Conservation (phyloP, 768 basidiomycete species). For the Trametes cubensis region DNA sequence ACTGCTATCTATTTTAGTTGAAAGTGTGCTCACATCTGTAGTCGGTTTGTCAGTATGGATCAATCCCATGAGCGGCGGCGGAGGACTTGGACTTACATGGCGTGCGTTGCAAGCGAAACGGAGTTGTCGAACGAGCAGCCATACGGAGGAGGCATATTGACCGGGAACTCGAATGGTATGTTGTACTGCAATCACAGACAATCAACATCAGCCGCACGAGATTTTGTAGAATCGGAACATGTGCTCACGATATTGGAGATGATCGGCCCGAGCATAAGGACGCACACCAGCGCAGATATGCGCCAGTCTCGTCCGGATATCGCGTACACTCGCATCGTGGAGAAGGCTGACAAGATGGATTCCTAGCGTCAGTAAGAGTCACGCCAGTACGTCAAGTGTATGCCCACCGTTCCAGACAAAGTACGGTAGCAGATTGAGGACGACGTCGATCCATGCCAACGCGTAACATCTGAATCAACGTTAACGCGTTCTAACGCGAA, state of each 20-base stretch:
- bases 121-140: constrained; percentile 1
- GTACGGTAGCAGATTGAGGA: constrained; percentile 10
- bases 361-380: background rate
- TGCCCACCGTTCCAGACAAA: constrained; percentile 3
- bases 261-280: constrained; percentile 7
- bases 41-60: background rate
- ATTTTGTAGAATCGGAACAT: background rate
- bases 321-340: constrained; percentile 18
- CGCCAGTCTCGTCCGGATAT: constrained; percentile 10
- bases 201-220: background rate
- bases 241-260: constrained; percentile 6
- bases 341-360: constrained; percentile 7
- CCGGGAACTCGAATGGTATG: constrained; percentile 1
- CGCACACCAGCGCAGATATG: background rate
- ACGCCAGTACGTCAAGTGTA: too few relatives aligned
- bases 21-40: too few relatives aligned
- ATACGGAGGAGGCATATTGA: constrained; percentile 8
- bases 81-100: background rate
- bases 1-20: too few relatives aligned
- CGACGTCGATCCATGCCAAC: constrained; percentile 2
- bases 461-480: background rate
- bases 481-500: too few relatives aligned
- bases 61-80: background rate
- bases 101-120: background rate
- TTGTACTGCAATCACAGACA: background rate